Evolutionary conservation across 768 basidiomycete genomes (phyloP).

Genomic region (Mycena galopus): DNA sequence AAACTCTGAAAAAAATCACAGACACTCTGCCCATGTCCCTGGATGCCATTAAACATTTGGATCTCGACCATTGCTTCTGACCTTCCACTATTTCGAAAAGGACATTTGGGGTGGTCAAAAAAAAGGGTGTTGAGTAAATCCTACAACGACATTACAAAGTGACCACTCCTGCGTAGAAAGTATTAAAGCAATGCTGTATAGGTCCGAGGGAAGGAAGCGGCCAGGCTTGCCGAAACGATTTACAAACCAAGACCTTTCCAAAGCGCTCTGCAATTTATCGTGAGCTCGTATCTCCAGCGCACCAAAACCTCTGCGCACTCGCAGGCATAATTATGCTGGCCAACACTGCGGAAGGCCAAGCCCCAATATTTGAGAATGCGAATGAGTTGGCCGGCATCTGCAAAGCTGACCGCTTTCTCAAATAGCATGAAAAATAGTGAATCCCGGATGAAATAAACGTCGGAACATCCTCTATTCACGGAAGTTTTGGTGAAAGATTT

Average conservation of each 20-base stretch:
- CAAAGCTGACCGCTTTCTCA: constrained; percentile 46
- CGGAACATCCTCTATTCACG: too few relatives aligned
- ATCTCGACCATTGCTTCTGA: too few relatives aligned
- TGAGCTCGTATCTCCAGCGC: constrained; percentile 39
- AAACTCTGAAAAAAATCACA: too few relatives aligned
- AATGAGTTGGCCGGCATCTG: constrained; percentile 47
- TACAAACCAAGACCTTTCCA: constrained; percentile 35
- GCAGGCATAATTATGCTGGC: constrained; percentile 46
- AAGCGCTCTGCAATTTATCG: constrained; percentile 17
- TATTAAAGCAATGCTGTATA: constrained; percentile 47
- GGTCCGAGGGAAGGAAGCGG: constrained; percentile 44
- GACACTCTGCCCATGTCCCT: too few relatives aligned
- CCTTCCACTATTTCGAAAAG: too few relatives aligned
- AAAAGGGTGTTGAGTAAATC: too few relatives aligned
- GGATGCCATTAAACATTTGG: too few relatives aligned
- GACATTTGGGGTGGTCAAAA: too few relatives aligned
- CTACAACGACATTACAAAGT: too few relatives aligned
- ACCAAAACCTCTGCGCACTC: constrained; percentile 42
- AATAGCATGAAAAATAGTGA: constrained; percentile 46
- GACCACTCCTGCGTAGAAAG: too few relatives aligned
- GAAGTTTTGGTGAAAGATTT: too few relatives aligned
- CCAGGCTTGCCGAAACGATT: constrained; percentile 40
- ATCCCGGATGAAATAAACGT: constrained; percentile 47
- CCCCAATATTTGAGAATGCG: constrained; percentile 32
- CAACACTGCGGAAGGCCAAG: constrained; percentile 43